Conservation (phyloP, 306 rosid species). For the Arachis stenosperma region DNA sequence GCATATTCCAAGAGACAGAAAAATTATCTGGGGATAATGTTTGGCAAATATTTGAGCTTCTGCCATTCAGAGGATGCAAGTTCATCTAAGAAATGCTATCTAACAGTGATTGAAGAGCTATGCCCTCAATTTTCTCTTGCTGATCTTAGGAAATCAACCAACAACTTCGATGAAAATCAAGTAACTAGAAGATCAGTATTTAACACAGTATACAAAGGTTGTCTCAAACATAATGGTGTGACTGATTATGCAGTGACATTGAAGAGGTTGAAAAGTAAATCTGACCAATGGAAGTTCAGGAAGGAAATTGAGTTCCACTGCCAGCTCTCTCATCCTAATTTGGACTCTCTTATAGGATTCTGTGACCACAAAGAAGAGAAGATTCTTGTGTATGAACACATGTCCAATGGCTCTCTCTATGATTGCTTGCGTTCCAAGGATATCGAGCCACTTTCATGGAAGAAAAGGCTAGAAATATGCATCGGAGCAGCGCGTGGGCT, state of each 20-base stretch:
- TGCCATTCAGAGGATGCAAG: neutral
- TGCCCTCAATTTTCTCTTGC: slow-evolving; percentile 32
- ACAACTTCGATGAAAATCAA: neutral
- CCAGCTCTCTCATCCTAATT: slow-evolving; percentile 29
- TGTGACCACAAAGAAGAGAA: slow-evolving; percentile 20
- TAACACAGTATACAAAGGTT: neutral
- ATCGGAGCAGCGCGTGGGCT: slow-evolving; percentile 30
- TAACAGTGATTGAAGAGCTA: neutral
- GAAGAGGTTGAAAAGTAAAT: neutral
- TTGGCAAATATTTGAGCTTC: neutral
- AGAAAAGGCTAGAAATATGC: slow-evolving; percentile 29
- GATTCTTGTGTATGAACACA: slow-evolving; percentile 17
- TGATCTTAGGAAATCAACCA: slow-evolving; percentile 5
- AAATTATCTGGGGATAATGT: neutral
- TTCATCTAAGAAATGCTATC: neutral
- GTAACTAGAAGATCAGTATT: neutral
- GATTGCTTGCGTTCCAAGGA: neutral
- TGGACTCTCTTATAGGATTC: slow-evolving; percentile 25
- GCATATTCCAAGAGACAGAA: no score
- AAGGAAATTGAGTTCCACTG: slow-evolving; percentile 9
- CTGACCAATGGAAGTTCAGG: neutral
- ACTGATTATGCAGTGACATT: neutral
- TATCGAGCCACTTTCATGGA: slow-evolving; percentile 22
- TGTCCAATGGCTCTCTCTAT: slow-evolving; percentile 10
- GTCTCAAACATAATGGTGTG: neutral